These are phyloP conservation scores for Thymus mandschuricus DNA, from an alignment of 257 asterid genomes.

Conservation along the genomic window DNA sequence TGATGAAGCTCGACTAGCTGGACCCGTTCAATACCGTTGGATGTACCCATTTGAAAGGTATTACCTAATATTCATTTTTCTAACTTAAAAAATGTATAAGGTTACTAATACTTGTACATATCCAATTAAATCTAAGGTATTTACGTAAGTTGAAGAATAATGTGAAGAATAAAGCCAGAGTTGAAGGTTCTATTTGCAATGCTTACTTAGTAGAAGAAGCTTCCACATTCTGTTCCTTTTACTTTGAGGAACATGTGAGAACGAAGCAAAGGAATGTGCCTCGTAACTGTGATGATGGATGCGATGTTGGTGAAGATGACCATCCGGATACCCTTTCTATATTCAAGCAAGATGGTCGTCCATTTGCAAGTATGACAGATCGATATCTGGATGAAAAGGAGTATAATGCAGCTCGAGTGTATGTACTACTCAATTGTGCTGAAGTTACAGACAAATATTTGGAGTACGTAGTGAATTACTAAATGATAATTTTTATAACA, in stretches of 20 bases:
- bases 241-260: background rate
- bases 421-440: background rate
- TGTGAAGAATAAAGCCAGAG: background rate
- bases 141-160: background rate
- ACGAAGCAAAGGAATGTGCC: background rate
- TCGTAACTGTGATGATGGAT: background rate
- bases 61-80: too few species aligned
- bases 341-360: background rate
- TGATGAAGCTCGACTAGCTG: too few species aligned
- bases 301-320: background rate
- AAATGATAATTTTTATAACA: too few species aligned
- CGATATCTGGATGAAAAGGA: background rate
- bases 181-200: background rate
- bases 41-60: background rate
- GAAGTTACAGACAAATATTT: background rate
- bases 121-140: background rate
- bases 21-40: too few species aligned
- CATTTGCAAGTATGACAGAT: background rate
- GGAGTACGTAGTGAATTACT: background rate
- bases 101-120: too few species aligned
- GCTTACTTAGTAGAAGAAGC: background rate
- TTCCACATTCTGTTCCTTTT: background rate
- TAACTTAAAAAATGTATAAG: too few species aligned
- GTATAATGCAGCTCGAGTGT: background rate
- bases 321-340: background rate